These are phyloP conservation scores for Aspergillus ibericus DNA, from an alignment of 2,329 filamentous ascomycete genomes.

Conservation along the genomic window DNA sequence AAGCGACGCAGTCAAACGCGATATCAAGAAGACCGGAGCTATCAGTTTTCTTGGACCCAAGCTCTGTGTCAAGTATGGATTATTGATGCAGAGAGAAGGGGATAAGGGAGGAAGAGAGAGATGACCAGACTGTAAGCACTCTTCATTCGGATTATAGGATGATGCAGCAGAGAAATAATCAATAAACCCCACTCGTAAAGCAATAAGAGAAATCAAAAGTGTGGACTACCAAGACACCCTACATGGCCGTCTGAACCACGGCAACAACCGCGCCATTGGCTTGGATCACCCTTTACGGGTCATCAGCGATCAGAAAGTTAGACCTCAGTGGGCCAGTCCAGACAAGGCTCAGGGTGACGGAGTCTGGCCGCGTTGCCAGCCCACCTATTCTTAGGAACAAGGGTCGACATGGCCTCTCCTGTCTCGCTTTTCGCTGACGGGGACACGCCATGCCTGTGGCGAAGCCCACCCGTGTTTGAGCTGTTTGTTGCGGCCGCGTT, in stretches of 20 bases:
- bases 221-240: neutral
- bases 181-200: slow-evolving; percentile 2
- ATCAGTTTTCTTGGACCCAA: neutral
- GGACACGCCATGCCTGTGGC: slow-evolving; percentile 6
- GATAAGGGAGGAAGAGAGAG: neutral
- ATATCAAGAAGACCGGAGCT: neutral
- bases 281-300: neutral
- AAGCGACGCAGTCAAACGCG: neutral
- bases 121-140: neutral
- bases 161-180: neutral
- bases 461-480: slow-evolving; percentile 3
- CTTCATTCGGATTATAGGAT: neutral
- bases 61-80: neutral
- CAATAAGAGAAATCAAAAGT: neutral
- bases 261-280: neutral
- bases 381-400: slow-evolving; percentile 19
- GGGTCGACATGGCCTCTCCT: neutral
- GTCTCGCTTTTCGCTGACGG: neutral
- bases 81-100: neutral
- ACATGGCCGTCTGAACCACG: neutral
- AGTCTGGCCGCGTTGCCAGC: slow-evolving; percentile 16
- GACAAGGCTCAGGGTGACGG: neutral
- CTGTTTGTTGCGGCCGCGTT: neutral
- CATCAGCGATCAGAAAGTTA: slow-evolving; percentile 3
- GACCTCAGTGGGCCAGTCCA: slow-evolving; percentile 9